A percentile compares a stretch with the other conserved stretches of the same genome.
phyloP scores from a whole-genome alignment of 1,139 yeast species.

The Hemisphaericaspora xylanilytica region DNA sequence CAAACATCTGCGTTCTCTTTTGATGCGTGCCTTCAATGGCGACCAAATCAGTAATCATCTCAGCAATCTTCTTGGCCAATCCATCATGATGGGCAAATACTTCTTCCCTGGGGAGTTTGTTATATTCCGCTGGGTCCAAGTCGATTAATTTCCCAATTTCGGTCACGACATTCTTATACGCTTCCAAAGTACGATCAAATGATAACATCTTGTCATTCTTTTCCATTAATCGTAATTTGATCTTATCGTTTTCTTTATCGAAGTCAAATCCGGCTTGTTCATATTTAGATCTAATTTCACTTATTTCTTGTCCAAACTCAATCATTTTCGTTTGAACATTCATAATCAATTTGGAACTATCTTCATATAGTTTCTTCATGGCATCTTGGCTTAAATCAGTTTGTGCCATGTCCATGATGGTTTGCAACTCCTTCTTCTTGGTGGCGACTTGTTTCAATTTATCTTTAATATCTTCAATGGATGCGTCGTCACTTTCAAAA shows the following conservation, averaged over 20 bases:
- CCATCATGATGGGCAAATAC: slow-evolving; percentile 34
- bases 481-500: slow-evolving; percentile 61
- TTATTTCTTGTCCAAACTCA: slow-evolving; percentile 44
- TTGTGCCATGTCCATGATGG: slow-evolving; percentile 23
- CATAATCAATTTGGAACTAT: slow-evolving; percentile 39
- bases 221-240: slow-evolving; percentile 30
- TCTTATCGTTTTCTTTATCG: slow-evolving; percentile 46
- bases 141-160: slow-evolving; percentile 28
- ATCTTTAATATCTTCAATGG: slow-evolving; percentile 36
- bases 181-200: slow-evolving; percentile 33
- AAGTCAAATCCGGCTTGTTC: slow-evolving; percentile 46
- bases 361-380: slow-evolving; percentile 40
- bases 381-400: slow-evolving; percentile 35
- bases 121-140: slow-evolving; percentile 25
- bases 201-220: slow-evolving; percentile 35
- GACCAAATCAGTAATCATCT: slow-evolving; percentile 32
- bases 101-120: slow-evolving; percentile 28
- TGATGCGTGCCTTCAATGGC: slow-evolving; percentile 39
- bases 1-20: slow-evolving; percentile 38
- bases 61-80: slow-evolving; percentile 32
- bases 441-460: slow-evolving; percentile 23
- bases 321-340: slow-evolving; percentile 45
- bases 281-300: slow-evolving; percentile 38
- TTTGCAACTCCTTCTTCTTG: slow-evolving; percentile 22
- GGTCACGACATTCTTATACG: slow-evolving; percentile 34